Percentiles rank a stretch among this genome's conserved stretches.
Conservation (phyloP, 208 protist genomes). For the Crithidia expoeki region DNA sequence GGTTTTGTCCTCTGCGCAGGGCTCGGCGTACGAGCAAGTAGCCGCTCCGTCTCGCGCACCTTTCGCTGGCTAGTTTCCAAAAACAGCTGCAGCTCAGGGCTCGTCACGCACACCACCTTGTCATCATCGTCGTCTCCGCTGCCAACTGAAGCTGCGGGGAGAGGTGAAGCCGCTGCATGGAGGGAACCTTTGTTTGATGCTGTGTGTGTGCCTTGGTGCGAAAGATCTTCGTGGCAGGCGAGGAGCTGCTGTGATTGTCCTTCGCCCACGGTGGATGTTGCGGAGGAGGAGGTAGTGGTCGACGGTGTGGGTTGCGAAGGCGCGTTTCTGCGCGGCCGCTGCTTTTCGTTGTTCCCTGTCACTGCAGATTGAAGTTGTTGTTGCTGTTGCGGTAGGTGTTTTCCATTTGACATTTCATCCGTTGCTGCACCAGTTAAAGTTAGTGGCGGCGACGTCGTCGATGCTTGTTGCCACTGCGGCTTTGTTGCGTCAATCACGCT, state of each 20-base stretch:
- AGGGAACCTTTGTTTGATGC: no score
- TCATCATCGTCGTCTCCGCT: constrained; percentile 1
- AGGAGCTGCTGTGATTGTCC: not conserved
- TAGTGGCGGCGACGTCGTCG: not conserved
- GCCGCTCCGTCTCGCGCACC: constrained; percentile 61
- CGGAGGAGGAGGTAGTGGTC: not conserved
- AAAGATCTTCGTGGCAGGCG: not conserved
- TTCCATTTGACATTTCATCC: not conserved
- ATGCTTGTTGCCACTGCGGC: constrained; percentile 5
- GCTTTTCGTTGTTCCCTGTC: not conserved
- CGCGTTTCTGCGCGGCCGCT: not conserved
- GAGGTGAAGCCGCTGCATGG: no score
- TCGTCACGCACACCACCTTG: constrained; percentile 43
- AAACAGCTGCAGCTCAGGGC: constrained; percentile 66
- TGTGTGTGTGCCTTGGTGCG: no score
- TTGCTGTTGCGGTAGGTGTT: not conserved
- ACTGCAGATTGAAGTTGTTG: not conserved
- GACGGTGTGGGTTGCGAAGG: not conserved
- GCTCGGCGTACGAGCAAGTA: constrained; percentile 36
- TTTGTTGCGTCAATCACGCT: not conserved
- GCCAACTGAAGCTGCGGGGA: no score
- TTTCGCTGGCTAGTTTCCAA: constrained; percentile 68
- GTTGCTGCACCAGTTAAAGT: not conserved
- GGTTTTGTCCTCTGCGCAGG: not conserved
- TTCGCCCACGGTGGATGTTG: not conserved